Conservation (phyloP, 441 rosid genomes). For the Euphorbia schlechtendalii region DNA sequence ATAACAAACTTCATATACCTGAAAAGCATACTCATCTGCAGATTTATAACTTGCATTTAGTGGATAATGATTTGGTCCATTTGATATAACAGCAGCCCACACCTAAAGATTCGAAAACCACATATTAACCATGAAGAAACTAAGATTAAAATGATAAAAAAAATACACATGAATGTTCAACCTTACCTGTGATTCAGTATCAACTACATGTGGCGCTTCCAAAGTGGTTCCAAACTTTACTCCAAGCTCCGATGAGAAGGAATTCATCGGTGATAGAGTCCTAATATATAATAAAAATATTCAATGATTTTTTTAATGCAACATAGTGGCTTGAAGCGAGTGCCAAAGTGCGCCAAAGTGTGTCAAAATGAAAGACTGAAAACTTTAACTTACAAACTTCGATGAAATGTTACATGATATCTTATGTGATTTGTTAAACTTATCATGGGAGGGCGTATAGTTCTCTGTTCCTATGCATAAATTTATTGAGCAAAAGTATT, state of each 20-base stretch:
- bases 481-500: neutral
- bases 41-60: constrained; percentile 89
- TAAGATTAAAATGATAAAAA: constrained; percentile 8
- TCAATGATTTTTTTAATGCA: constrained; percentile 16
- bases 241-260: constrained; percentile 96
- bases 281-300: constrained; percentile 32
- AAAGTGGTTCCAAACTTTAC: constrained; percentile 84
- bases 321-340: constrained; percentile 5
- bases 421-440: neutral
- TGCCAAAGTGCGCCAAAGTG: too few species aligned
- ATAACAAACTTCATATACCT: constrained; percentile 41
- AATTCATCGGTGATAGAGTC: constrained; percentile 87
- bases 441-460: neutral
- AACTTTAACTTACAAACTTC: neutral
- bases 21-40: constrained; percentile 75
- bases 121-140: constrained; percentile 14
- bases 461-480: neutral
- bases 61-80: constrained; percentile 68
- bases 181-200: constrained; percentile 71
- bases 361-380: neutral
- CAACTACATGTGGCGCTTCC: constrained; percentile 98
- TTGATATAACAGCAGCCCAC: constrained; percentile 68
- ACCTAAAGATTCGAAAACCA: constrained; percentile 47
- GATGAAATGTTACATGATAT: neutral
- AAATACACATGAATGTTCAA: constrained; percentile 15